These are phyloP conservation scores for Chaetoceros muelleri DNA, from an alignment of 108 stramenopile genomes.

Conservation along the genomic window DNA sequence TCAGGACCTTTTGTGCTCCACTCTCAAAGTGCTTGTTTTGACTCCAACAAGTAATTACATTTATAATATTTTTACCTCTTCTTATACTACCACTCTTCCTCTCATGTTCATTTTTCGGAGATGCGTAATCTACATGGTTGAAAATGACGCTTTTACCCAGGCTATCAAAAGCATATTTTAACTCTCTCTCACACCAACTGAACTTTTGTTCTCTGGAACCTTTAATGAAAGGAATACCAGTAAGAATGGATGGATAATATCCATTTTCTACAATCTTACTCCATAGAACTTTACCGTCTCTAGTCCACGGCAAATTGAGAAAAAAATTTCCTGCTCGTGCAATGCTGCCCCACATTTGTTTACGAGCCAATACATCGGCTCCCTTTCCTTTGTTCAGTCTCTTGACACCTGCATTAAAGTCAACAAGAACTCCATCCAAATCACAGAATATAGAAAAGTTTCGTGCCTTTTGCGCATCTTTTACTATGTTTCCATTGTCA, in stretches of 20 bases:
- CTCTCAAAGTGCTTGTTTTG: conserved; percentile 62
- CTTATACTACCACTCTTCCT: conserved; percentile 18
- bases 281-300: conserved; percentile 59
- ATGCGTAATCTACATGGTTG: conserved; percentile 65
- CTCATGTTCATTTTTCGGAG: conserved; percentile 21
- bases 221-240: conserved; percentile 42
- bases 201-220: conserved; percentile 6
- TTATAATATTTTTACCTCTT: conserved; percentile 13
- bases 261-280: conserved; percentile 25
- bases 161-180: background rate
- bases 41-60: conserved; percentile 77
- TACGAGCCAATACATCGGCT: conserved; percentile 18
- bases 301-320: conserved; percentile 51
- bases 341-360: conserved; percentile 46
- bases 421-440: conserved; percentile 69
- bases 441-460: conserved; percentile 80
- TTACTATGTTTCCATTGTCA: background rate
- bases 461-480: no score
- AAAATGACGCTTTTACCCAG: conserved; percentile 9
- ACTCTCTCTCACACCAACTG: background rate
- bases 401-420: conserved; percentile 60
- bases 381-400: conserved; percentile 20
- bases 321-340: conserved; percentile 28
- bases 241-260: conserved; percentile 43
- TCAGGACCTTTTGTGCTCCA: conserved; percentile 40